phyloP scores from a whole-genome alignment of 2,329 filamentous ascomycete genomes.

The Botrytis elliptica region DNA sequence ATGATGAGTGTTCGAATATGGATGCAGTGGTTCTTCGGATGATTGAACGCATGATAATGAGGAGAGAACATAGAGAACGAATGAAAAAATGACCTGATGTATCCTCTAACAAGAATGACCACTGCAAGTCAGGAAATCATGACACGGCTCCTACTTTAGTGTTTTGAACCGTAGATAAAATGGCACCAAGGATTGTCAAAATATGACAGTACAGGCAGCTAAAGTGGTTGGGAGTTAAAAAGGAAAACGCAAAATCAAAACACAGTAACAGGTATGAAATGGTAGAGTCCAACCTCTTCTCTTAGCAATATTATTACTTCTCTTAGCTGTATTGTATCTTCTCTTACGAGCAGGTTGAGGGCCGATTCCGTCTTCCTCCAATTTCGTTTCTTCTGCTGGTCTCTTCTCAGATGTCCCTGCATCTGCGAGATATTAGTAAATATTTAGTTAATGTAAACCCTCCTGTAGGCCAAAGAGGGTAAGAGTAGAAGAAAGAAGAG shows the following conservation, averaged over 20 bases:
- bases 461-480: accelerated
- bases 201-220: not conserved
- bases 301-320: not conserved
- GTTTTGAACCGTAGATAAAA: not conserved
- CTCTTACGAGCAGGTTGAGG: not conserved
- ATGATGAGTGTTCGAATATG: accelerated
- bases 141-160: not conserved
- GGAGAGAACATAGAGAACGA: not conserved
- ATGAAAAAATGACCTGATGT: not conserved
- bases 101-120: not conserved
- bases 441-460: not conserved
- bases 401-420: not conserved
- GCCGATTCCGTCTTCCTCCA: not conserved
- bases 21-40: not conserved
- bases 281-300: not conserved
- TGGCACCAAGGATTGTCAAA: too few relatives aligned
- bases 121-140: not conserved
- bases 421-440: not conserved
- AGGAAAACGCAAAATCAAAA: not conserved
- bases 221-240: not conserved
- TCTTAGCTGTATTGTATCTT: not conserved
- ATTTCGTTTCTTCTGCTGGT: not conserved
- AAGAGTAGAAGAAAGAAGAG: not conserved
- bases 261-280: not conserved
- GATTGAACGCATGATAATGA: not conserved